Base-by-base conservation (phyloP, 305 asterid genomes). In the Solanum aculeatissimum region DNA sequence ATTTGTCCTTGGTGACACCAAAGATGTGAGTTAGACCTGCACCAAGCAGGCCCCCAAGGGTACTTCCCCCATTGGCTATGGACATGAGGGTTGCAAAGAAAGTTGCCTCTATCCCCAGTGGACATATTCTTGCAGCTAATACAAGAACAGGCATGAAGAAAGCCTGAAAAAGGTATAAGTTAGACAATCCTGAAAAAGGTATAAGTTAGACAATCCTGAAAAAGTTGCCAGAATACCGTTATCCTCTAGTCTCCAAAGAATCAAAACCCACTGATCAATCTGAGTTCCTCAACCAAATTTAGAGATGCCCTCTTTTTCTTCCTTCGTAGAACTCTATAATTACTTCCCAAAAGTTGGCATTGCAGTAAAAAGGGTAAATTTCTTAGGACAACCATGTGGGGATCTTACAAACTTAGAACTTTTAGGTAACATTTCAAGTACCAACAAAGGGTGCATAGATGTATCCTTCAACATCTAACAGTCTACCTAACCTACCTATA, bases 111-210 rank as follows among this genome's bases (percentile, higher is more conserved):
- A 95, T 92, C 66, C 98, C 99, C 84, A 92, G 94, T 0, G 98
- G 99, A 86, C 98, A 96, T 85, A 96, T 79, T 85, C 93, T 93
- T 83, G 99, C 98, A 13, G 99, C 98, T 87, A 96, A 89, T 53
- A 96, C 98, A 42, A 96, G 97, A 83, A 96, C 98, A 2, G 98
- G 98, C 99, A 96, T 93, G 90, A 96, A 95, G 15, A 97, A 96
- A 63, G 93, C 97, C 99, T 96, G 90, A 74, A 85, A 85, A 83
- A 15, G 4, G 42, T 25, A 16, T 4, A 15, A 75, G 45, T 75
- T 4, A 75, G 63, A 75, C 25, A 4, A 27, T 49, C 23, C 42
- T 9, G 8, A 6, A 29, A 25, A 47, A 29, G 4, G 40, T 25
- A 15, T 4, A 23, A 74, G 43, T 74, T 4, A 74, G 62, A 74